A percentile compares a stretch with the other conserved stretches of the same genome.
Evolutionary conservation across 768 basidiomycete species (phyloP).

Genomic region (Tricholoma bakamatsutake): DNA sequence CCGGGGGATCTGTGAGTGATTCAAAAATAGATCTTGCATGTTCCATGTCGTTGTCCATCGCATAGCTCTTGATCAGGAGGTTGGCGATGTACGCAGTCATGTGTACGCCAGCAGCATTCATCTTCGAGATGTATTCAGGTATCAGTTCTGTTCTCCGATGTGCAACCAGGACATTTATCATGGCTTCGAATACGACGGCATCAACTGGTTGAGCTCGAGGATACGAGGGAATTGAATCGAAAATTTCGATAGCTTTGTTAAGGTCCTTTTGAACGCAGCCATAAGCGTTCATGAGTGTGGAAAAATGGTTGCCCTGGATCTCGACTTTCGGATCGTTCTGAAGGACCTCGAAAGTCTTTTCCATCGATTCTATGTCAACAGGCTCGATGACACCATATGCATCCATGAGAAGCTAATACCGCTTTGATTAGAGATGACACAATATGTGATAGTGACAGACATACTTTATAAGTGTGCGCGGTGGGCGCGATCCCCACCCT

Average conservation of each 20-base stretch:
- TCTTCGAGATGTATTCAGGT: constrained; percentile 55
- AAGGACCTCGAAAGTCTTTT: constrained; percentile 60
- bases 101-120: constrained; percentile 60
- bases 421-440: constrained; percentile 4
- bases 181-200: constrained; percentile 82
- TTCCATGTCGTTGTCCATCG: constrained; percentile 64
- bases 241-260: constrained; percentile 67
- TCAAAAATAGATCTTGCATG: constrained; percentile 78
- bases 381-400: constrained; percentile 85
- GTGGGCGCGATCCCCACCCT: constrained; percentile 63
- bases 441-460: constrained; percentile 10
- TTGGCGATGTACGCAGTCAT: constrained; percentile 97
- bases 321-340: constrained; percentile 38
- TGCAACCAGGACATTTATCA: constrained; percentile 81
- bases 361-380: constrained; percentile 66
- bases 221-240: constrained; percentile 62
- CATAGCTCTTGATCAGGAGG: constrained; percentile 67
- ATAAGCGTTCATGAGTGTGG: constrained; percentile 82
- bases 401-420: constrained; percentile 73
- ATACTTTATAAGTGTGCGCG: constrained; percentile 90
- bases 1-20: constrained; percentile 68
- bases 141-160: constrained; percentile 76
- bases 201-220: constrained; percentile 58
- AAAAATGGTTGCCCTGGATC: constrained; percentile 50
- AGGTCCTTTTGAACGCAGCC: constrained; percentile 78